These are phyloP conservation scores for Fusarium foetens DNA, from an alignment of 2,329 filamentous ascomycete species.

Conservation along the genomic window DNA sequence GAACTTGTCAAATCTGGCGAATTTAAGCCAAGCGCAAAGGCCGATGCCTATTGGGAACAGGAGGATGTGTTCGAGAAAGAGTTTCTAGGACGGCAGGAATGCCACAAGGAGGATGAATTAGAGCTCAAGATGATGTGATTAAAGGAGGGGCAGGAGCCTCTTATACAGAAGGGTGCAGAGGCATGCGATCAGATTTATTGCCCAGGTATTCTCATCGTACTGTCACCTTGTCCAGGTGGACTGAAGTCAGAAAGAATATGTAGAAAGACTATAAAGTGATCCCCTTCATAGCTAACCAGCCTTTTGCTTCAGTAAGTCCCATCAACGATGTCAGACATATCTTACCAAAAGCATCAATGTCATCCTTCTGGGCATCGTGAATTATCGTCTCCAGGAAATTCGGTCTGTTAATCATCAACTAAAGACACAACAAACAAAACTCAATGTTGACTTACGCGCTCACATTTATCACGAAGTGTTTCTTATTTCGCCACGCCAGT, in stretches of 20 bases:
- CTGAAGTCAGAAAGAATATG: no score
- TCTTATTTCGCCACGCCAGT: neutral
- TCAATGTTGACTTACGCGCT: neutral
- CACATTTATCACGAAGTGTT: neutral
- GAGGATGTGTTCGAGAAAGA: neutral
- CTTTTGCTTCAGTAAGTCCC: neutral
- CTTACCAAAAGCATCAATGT: neutral
- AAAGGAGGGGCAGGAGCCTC: no score
- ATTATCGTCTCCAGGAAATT: neutral
- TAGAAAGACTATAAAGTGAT: neutral
- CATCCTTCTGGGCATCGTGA: neutral
- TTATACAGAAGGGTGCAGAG: no score
- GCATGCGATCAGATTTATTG: no score
- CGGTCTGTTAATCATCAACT: fast-evolving
- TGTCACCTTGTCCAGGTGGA: no score
- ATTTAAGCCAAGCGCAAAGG: neutral
- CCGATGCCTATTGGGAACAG: neutral
- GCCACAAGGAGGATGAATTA: no score
- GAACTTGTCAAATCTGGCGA: neutral
- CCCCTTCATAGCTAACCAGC: neutral
- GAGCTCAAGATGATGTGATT: neutral
- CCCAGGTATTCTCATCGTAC: no score
- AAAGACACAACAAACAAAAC: fast-evolving
- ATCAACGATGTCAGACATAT: neutral
- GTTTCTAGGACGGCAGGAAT: neutral